Evolutionary conservation across 495 filamentous ascomycete genomes (phyloP).

Genomic region (Corynascus novoguineensis): DNA sequence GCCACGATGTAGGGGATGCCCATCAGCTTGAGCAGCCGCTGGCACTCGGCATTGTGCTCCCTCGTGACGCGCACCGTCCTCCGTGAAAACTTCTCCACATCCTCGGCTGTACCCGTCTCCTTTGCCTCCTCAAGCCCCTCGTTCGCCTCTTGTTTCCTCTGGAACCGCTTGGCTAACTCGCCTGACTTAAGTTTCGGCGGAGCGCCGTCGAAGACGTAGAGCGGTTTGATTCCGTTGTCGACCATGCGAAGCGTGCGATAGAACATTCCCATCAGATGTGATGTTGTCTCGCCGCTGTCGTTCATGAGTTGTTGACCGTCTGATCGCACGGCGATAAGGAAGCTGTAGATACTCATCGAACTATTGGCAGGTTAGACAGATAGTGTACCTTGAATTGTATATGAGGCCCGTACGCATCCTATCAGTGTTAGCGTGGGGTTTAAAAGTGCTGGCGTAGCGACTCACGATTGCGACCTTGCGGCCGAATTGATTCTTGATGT

Average conservation of each 20-base stretch:
- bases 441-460: slow-evolving; percentile 6
- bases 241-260: slow-evolving; percentile 97
- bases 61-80: slow-evolving; percentile 90
- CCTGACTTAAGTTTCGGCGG: slow-evolving; percentile 96
- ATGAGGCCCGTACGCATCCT: slow-evolving; percentile 74
- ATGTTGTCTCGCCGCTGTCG: slow-evolving; percentile 91
- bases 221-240: slow-evolving; percentile 96
- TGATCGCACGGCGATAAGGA: slow-evolving; percentile 93
- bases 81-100: slow-evolving; percentile 95
- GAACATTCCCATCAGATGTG: slow-evolving; percentile 98
- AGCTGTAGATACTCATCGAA: slow-evolving; percentile 98
- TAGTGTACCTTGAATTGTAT: neutral
- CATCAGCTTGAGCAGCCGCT: slow-evolving; percentile 85
- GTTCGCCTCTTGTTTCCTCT: slow-evolving; percentile 81
- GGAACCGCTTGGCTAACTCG: slow-evolving; percentile 87
- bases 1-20: slow-evolving; percentile 92
- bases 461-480: slow-evolving; percentile 93
- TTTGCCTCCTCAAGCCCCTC: slow-evolving; percentile 92
- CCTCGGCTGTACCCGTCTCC: slow-evolving; percentile 93
- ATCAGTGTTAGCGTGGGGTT: slow-evolving; percentile 14
- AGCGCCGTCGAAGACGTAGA: slow-evolving; percentile 96
- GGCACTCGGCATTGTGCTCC: slow-evolving; percentile 94
- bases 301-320: slow-evolving; percentile 93
- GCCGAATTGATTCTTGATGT: slow-evolving; percentile 98
- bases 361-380: slow-evolving; percentile 37